Evolutionary conservation across 768 basidiomycete genomes (phyloP).

Genomic region (Rhizopogon vinicolor): DNA sequence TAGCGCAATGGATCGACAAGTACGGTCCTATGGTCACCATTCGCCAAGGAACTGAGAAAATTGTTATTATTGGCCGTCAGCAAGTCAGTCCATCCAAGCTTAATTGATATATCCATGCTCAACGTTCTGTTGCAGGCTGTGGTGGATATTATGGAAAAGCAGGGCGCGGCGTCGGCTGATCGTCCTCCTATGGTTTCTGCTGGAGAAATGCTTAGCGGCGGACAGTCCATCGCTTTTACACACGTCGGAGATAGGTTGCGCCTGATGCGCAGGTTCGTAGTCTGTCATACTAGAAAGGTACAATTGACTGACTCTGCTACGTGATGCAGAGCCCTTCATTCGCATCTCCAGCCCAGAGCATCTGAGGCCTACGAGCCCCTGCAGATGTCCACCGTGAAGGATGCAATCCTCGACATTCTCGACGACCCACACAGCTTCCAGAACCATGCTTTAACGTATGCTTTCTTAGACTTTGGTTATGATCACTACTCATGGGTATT

Average conservation of each 20-base stretch:
- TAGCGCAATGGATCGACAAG: slow-evolving; percentile 49
- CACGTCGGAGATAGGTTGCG: slow-evolving; percentile 47
- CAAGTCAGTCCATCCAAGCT: slow-evolving; percentile 3
- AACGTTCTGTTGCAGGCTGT: slow-evolving; percentile 35
- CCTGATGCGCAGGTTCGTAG: slow-evolving; percentile 46
- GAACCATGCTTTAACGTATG: slow-evolving; percentile 24
- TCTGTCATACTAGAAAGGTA: neutral
- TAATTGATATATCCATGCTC: neutral
- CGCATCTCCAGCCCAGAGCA: slow-evolving; percentile 46
- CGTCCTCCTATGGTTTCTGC: slow-evolving; percentile 46
- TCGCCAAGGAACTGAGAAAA: slow-evolving; percentile 33
- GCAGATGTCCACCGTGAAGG: slow-evolving; percentile 30
- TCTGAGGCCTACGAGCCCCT: slow-evolving; percentile 40
- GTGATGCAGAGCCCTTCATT: slow-evolving; percentile 42
- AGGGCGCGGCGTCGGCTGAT: slow-evolving; percentile 44
- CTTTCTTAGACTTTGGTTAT: slow-evolving; percentile 34
- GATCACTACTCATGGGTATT: slow-evolving; percentile 14
- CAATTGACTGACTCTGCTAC: no score
- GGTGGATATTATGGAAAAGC: slow-evolving; percentile 57
- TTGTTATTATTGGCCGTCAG: slow-evolving; percentile 16
- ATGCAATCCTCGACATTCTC: slow-evolving; percentile 7
- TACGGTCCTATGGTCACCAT: slow-evolving; percentile 56
- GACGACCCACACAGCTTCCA: slow-evolving; percentile 7
- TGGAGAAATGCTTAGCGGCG: slow-evolving; percentile 48
- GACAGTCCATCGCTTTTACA: slow-evolving; percentile 46